phyloP scores from a whole-genome alignment of 805 yeast species.

The Brettanomyces anomalus region DNA sequence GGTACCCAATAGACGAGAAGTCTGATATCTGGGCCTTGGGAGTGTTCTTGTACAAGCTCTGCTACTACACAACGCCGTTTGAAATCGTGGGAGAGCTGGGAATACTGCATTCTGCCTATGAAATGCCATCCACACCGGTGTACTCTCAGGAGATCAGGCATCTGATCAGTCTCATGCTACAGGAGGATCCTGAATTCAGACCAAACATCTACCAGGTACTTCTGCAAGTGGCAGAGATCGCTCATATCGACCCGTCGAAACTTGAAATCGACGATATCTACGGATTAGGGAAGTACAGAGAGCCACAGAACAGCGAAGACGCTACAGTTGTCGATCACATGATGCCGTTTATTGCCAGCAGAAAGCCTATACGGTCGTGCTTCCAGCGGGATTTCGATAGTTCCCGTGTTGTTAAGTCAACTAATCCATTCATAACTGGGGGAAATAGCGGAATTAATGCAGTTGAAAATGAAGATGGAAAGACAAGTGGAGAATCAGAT shows the following conservation, averaged over 20 bases:
- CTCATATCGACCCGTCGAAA: slow-evolving; percentile 26
- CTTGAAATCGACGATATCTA: slow-evolving; percentile 30
- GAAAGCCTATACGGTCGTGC: slow-evolving; percentile 23
- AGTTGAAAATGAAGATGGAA: too few species aligned
- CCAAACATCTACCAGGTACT: slow-evolving; percentile 84
- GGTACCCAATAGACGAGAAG: slow-evolving; percentile 81
- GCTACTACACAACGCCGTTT: slow-evolving; percentile 92
- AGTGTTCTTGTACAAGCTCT: slow-evolving; percentile 77
- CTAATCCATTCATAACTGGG: background rate
- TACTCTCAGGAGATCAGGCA: slow-evolving; percentile 67
- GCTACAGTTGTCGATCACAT: slow-evolving; percentile 20
- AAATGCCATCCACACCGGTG: slow-evolving; percentile 60
- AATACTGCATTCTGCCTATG: slow-evolving; percentile 73
- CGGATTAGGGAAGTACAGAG: slow-evolving; percentile 22
- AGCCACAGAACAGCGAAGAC: slow-evolving; percentile 11
- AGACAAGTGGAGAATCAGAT: too few species aligned
- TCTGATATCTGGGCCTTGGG: slow-evolving; percentile 97
- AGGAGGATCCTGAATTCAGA: slow-evolving; percentile 71
- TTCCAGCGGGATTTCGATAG: slow-evolving; percentile 10
- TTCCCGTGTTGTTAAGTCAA: background rate
- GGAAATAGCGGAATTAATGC: background rate
- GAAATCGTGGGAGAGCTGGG: slow-evolving; percentile 85
- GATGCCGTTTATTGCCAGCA: slow-evolving; percentile 23
- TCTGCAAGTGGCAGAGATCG: slow-evolving; percentile 50
- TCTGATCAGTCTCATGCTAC: slow-evolving; percentile 69